phyloP scores from a whole-genome alignment of 495 filamentous ascomycete genomes.

The Letharia columbiana region DNA sequence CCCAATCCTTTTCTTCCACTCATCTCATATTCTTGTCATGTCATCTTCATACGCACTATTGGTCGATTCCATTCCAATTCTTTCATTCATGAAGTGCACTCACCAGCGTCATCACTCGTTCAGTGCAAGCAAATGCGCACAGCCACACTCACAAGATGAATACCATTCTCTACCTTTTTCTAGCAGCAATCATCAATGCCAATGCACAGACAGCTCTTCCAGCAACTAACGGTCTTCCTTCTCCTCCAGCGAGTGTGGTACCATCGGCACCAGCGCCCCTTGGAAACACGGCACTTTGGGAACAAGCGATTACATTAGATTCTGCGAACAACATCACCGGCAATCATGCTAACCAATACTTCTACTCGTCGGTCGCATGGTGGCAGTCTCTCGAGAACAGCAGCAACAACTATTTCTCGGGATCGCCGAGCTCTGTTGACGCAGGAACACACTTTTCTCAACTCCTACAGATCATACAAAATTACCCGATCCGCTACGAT shows the following conservation, averaged over 20 bases:
- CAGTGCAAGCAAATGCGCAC: not conserved
- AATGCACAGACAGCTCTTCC: not conserved
- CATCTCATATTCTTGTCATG: not conserved
- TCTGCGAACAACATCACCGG: not conserved
- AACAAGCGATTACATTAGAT: not conserved
- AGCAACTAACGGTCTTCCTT: not conserved
- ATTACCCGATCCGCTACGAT: slow-evolving; percentile 10
- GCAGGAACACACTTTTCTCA: not conserved
- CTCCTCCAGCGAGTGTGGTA: not conserved
- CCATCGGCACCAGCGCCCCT: not conserved
- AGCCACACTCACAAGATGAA: not conserved
- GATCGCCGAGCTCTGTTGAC: not conserved
- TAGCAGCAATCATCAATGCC: not conserved
- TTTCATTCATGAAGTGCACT: not conserved
- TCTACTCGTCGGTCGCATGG: not conserved
- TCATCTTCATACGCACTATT: not conserved
- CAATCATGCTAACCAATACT: not conserved
- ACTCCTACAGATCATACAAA: not conserved
- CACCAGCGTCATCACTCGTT: not conserved
- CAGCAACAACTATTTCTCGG: not conserved
- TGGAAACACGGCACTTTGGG: slow-evolving; percentile 2
- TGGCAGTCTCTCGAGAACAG: slow-evolving; percentile 4
- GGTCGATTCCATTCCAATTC: too few relatives aligned
- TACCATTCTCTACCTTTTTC: not conserved
- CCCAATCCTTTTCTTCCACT: not conserved